Base-by-base conservation (phyloP, 2,329 filamentous ascomycete genomes). In the Pseudonectria buxi region DNA sequence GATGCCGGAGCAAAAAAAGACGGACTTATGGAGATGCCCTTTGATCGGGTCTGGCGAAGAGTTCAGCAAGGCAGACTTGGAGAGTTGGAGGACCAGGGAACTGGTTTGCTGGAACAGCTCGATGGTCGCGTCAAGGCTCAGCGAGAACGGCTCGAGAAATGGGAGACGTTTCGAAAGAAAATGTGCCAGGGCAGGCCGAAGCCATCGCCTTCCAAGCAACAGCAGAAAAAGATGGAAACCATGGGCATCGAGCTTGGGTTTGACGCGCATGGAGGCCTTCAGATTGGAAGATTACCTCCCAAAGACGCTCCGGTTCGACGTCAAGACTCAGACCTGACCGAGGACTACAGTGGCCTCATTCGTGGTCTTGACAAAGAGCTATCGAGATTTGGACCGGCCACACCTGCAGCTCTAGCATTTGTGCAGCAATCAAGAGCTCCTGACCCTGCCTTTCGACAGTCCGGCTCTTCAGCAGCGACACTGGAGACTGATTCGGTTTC, bases 21-120 rank as follows among this genome's bases (percentile, higher is more conserved):
- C 41, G 72, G 68, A 0, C 64, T 92, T n/a, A 56, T 94, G 11
- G 71, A 72, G 3, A 71, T 71, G 25, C 67, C 76, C 0, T 92
- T 89, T 44, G 74, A 84, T 22, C 68, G 76, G 7, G 74, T 92
- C 1, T 94, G 84, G 85, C 62, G 70, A 6, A 70, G 75, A 29
- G 74, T 86, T 3, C 75, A 81, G 33, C 62, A 74, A 16, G 78
- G 77, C 7, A 63, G 69, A 38, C 57, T 80, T 35, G 56, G 67
- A 12, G 70, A 83, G 47, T 57, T 83, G 7, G 74, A 81, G 36
- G 66, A 69, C 10, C 57, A 62, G 7, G 59, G 56, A 1, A 51
- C 55, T 6, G 76, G 78, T 0, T 60, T 88, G 2, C 53, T 95
- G 14, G 73, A 84, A 42, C 80, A 88, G 51, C 63, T 95, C 5